Conservation (phyloP, 2,329 filamentous ascomycete species). For the Aureobasidium uvarum region DNA sequence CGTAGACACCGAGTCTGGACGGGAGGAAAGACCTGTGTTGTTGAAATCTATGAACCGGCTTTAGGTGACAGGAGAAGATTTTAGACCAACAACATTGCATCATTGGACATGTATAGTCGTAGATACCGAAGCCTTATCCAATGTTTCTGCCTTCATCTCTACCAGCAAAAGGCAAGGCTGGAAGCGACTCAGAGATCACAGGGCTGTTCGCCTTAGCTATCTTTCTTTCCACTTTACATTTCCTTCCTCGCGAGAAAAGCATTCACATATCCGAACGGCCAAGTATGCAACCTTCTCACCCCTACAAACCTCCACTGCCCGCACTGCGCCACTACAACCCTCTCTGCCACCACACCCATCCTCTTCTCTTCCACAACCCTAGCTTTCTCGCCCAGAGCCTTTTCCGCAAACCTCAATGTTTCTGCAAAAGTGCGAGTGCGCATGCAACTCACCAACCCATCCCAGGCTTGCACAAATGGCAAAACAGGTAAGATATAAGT, state of each 20-base stretch:
- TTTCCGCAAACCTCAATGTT: slow-evolving; percentile 58
- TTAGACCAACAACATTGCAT: too few relatives aligned
- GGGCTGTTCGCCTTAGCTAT: too few relatives aligned
- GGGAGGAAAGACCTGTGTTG: too few relatives aligned
- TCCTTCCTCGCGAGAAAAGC: slow-evolving; percentile 42
- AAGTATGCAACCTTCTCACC: slow-evolving; percentile 47
- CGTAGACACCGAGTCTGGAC: too few relatives aligned
- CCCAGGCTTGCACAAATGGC: slow-evolving; percentile 65
- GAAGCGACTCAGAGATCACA: too few relatives aligned
- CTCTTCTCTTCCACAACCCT: slow-evolving; percentile 29
- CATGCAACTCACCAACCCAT: slow-evolving; percentile 66
- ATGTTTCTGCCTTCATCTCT: too few relatives aligned
- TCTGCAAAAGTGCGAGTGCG: slow-evolving; percentile 66
- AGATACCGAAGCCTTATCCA: too few relatives aligned
- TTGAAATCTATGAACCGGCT: too few relatives aligned
- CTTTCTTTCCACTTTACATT: background rate
- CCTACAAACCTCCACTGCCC: slow-evolving; percentile 46
- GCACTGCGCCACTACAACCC: slow-evolving; percentile 26
- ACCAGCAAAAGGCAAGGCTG: too few relatives aligned
- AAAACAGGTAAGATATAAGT: slow-evolving; percentile 65
- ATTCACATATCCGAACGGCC: slow-evolving; percentile 50
- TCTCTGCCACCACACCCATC: slow-evolving; percentile 45
- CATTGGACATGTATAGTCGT: too few relatives aligned
- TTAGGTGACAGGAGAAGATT: too few relatives aligned
- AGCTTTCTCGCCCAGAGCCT: slow-evolving; percentile 47